phyloP scores from a whole-genome alignment of 129 eudicot genomes.

The Pittosporum tobira region DNA sequence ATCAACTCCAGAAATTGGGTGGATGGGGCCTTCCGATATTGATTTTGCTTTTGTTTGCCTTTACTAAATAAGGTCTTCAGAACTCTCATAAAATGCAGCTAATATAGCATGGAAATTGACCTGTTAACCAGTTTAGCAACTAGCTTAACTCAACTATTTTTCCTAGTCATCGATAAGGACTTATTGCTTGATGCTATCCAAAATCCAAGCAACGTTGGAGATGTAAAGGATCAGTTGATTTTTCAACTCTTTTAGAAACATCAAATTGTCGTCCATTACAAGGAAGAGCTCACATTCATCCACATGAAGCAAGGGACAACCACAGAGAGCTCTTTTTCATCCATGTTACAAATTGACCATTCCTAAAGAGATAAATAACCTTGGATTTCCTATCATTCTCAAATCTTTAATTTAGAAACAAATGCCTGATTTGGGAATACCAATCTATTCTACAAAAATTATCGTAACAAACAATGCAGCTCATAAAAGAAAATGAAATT shows the following conservation, averaged over 20 bases:
- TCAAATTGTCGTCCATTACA: constrained; percentile 17
- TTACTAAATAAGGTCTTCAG: not conserved
- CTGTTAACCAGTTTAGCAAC: constrained; percentile 15
- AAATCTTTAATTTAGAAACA: not conserved
- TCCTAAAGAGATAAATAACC: constrained; percentile 35
- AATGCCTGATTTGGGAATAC: constrained; percentile 5
- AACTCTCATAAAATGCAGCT: too few species aligned
- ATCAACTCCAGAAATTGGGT: constrained; percentile 12
- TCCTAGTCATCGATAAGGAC: constrained; percentile 31
- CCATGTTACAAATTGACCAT: constrained; percentile 32
- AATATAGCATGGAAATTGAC: not conserved
- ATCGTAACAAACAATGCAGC: constrained; percentile 1
- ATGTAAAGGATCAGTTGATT: constrained; percentile 29
- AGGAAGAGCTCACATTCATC: constrained; percentile 34
- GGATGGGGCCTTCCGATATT: constrained; percentile 6
- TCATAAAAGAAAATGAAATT: constrained; percentile 10
- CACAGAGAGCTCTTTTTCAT: constrained; percentile 33
- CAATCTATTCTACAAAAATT: not conserved
- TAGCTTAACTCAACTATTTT: not conserved
- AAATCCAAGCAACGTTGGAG: constrained; percentile 37
- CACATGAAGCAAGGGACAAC: constrained; percentile 16
- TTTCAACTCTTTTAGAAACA: constrained; percentile 30
- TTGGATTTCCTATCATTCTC: constrained; percentile 8
- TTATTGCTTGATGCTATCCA: constrained; percentile 28
- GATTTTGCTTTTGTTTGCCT: not conserved